Base-by-base conservation (phyloP, 257 asterid species). In the Verbena officinalis region DNA sequence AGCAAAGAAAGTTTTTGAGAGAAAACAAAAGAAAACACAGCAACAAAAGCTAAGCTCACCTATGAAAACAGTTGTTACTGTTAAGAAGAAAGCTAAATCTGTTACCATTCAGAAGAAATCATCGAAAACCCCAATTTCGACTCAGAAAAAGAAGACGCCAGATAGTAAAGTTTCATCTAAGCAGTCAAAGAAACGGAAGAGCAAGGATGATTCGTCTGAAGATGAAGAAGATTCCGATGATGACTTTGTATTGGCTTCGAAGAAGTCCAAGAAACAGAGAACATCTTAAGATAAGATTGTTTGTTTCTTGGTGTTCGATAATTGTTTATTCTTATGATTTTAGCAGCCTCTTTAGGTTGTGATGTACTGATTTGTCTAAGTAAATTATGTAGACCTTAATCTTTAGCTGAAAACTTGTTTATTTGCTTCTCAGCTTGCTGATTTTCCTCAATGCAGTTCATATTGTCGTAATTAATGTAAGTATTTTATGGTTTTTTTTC, bases 1-100 rank as follows among this genome's bases (percentile, higher is more conserved):
- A 33, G 99, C 99, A 0, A 77, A 78, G 78, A 83, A 86, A 70
- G 77, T 90, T n/a, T 78, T 78, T 0, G 95, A 93, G 61, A 81
- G 74, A 74, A 93, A 81, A 71, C 92, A 80, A 75, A 88, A 75
- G 67, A 84, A 72, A 68, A 56, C 76, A 30, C 86, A 82, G 69
- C 86, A 83, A 72, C 89, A 74, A 55, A 86, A 75, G 75, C 89
- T 87, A 44, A 23, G 77, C 38, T 82, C 98, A 4, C 95, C 97
- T 0, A 81, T 81, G 84, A 86, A 81, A 73, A 31, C 86, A 4
- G 81, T 77, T 20, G 84, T 83, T n/a, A 72, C 85, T 0, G 89
- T 84, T 3, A 87, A 85, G 84, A 85, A 69, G 78, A 76, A 65
- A 38, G 69, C 44, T 0, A 78, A 56, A 1, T 59, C 78, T 1